These are phyloP conservation scores for Glomus cerebriforme DNA, from an alignment of 192 early-diverging fungal species.

Conservation along the genomic window DNA sequence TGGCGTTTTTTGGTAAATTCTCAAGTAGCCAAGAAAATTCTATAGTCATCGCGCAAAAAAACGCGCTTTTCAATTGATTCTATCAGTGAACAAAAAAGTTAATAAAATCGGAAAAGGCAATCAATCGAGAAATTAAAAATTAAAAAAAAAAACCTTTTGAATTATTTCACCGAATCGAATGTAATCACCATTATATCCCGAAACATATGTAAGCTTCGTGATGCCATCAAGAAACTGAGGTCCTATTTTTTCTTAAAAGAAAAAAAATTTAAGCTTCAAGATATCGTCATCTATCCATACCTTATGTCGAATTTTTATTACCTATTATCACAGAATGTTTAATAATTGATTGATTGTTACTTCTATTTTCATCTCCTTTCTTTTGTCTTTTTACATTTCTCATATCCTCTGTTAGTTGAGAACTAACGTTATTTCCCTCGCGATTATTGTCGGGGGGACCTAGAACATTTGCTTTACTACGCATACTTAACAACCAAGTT, in stretches of 20 bases:
- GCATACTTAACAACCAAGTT: neutral
- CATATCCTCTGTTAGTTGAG: neutral
- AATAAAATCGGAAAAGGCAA: neutral
- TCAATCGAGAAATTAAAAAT: neutral
- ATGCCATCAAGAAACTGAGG: constrained; percentile 3
- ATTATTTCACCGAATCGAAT: constrained; percentile 40
- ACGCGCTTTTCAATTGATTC: constrained; percentile 44
- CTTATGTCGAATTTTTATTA: neutral
- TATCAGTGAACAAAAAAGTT: neutral
- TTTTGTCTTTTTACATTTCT: neutral
- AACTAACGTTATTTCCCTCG: neutral
- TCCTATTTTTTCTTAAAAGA: neutral
- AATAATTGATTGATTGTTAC: neutral
- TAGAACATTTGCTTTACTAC: neutral
- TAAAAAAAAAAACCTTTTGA: constrained; percentile 27
- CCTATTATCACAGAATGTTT: neutral
- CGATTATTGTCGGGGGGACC: neutral
- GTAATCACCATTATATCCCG: constrained; percentile 12
- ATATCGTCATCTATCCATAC: neutral
- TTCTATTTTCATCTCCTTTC: neutral
- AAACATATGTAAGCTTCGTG: neutral
- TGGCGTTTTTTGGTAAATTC: constrained; percentile 43
- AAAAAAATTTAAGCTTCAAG: neutral
- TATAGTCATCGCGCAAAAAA: constrained; percentile 55
- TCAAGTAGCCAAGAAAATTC: constrained; percentile 50